Conservation (phyloP, 352 stramenopile genomes). For the Elongisporangium senticosum region DNA sequence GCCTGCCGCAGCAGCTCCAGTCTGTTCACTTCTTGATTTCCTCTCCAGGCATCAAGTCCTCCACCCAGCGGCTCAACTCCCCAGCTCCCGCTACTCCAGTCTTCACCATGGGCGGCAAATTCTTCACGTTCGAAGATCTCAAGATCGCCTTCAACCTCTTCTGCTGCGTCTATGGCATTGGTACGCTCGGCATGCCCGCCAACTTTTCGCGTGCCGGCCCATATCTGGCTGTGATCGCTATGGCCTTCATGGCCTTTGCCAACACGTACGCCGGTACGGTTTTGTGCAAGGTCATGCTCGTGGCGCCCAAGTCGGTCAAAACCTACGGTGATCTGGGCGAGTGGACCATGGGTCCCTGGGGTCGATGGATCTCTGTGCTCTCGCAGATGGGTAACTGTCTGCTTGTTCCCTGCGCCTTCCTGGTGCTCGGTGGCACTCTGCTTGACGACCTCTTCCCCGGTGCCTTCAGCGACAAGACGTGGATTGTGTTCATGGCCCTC, state of each 20-base stretch:
- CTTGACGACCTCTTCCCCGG: constrained; percentile 40
- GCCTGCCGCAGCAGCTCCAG: no score
- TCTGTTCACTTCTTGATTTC: no score
- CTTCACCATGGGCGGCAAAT: constrained; percentile 2
- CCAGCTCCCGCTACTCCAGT: no score
- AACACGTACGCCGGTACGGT: constrained; percentile 52
- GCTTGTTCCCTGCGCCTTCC: constrained; percentile 33
- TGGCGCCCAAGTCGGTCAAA: constrained; percentile 36
- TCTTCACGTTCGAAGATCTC: constrained; percentile 41
- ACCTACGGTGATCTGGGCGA: constrained; percentile 45
- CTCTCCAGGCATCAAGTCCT: no score
- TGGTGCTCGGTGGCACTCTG: constrained; percentile 39
- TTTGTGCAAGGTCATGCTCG: constrained; percentile 38
- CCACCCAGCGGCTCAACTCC: no score
- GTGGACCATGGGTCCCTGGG: constrained; percentile 24
- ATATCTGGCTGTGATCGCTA: constrained; percentile 31
- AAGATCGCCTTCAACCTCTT: constrained; percentile 45
- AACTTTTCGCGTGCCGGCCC: constrained; percentile 51
- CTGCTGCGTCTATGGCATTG: constrained; percentile 37
- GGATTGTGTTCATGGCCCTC: constrained; percentile 51
- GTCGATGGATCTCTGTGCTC: constrained; percentile 34
- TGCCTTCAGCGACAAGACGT: constrained; percentile 28
- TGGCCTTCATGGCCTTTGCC: constrained; percentile 49
- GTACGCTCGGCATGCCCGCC: constrained; percentile 41
- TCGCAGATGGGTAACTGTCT: constrained; percentile 40